Conservation (phyloP, 306 rosid genomes). For the Lathyrus sativus region DNA sequence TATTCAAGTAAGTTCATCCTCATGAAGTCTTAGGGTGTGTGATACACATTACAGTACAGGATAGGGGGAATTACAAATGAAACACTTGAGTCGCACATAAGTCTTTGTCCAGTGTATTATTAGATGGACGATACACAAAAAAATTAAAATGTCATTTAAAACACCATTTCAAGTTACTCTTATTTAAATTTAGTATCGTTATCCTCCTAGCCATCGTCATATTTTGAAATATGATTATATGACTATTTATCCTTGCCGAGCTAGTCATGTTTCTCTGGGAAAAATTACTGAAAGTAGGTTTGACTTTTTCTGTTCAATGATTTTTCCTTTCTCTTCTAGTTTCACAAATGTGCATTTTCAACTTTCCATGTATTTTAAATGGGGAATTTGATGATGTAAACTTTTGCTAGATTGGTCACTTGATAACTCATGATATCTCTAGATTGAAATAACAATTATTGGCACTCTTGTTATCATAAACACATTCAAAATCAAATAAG, state of each 20-base stretch:
- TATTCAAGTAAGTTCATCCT: background rate
- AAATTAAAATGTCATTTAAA: too few species aligned
- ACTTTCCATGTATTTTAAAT: conserved; percentile 7
- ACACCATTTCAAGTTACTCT: background rate
- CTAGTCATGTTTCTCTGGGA: background rate
- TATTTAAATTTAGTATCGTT: background rate
- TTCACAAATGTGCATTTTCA: conserved; percentile 11
- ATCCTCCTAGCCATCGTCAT: background rate
- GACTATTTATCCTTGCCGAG: background rate
- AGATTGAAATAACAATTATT: background rate
- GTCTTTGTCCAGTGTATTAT: background rate
- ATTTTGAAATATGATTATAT: background rate
- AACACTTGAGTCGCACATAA: too few species aligned
- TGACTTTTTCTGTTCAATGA: background rate
- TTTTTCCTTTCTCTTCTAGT: conserved; percentile 13
- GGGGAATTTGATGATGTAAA: conserved; percentile 6
- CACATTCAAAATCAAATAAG: conserved; percentile 5
- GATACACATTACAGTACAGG: too few species aligned
- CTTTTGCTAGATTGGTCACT: conserved; percentile 15
- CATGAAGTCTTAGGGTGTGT: background rate
- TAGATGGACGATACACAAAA: background rate
- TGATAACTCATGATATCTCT: conserved; percentile 27
- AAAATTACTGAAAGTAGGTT: conserved; percentile 3
- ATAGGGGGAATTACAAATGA: too few species aligned
- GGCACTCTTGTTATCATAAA: conserved; percentile 31